These are phyloP conservation scores for Dipteronia dyeriana DNA, from an alignment of 345 rosid species.

Conservation along the genomic window DNA sequence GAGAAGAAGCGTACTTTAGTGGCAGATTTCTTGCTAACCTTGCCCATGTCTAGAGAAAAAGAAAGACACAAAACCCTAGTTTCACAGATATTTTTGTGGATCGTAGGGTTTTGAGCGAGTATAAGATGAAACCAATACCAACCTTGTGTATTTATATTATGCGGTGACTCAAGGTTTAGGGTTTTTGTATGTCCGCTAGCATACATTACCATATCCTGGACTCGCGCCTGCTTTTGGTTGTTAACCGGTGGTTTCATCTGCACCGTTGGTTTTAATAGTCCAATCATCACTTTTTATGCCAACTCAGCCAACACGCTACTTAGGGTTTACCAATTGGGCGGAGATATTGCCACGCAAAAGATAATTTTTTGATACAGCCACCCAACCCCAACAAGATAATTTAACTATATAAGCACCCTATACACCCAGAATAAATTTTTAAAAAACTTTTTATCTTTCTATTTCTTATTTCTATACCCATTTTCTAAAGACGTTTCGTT, in stretches of 20 bases:
- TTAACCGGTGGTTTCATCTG: constrained; percentile 9
- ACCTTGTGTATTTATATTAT: neutral
- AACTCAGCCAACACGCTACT: too few species aligned
- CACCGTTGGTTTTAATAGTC: neutral
- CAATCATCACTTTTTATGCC: neutral
- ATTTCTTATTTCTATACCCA: too few species aligned
- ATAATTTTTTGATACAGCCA: too few species aligned
- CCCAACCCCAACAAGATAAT: too few species aligned
- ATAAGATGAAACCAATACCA: neutral
- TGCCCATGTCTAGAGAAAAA: constrained; percentile 40
- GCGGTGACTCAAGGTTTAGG: constrained; percentile 14
- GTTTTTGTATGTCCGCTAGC: constrained; percentile 16
- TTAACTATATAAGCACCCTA: too few species aligned
- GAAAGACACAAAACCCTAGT: constrained; percentile 13
- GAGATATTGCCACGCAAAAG: too few species aligned
- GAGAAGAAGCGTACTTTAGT: constrained; percentile 31
- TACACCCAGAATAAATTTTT: too few species aligned
- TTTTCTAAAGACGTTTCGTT: too few species aligned
- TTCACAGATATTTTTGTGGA: too few species aligned
- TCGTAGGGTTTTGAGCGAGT: constrained; percentile 10
- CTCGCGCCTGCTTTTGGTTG: neutral
- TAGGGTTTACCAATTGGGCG: too few species aligned
- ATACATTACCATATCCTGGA: neutral
- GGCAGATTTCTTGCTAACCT: constrained; percentile 56
- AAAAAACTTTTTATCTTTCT: too few species aligned